Percentiles rank a stretch among this genome's conserved stretches.
phyloP scores from a whole-genome alignment of 352 stramenopile genomes.

The Phytophthora colocasiae region DNA sequence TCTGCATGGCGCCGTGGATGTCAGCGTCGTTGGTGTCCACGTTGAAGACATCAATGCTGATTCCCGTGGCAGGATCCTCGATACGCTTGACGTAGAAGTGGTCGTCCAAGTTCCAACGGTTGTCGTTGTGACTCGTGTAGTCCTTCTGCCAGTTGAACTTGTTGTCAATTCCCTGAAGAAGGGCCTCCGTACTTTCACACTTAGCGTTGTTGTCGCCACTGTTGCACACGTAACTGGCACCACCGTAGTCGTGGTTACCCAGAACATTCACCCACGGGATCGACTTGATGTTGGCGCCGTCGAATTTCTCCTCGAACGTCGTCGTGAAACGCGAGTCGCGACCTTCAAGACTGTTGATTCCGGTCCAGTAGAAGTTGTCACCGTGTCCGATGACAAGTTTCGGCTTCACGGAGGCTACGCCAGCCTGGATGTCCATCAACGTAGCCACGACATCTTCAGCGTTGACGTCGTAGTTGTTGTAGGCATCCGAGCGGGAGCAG shows the following conservation, averaged over 20 bases:
- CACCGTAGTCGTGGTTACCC: slow-evolving; percentile 39
- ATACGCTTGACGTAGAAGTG: slow-evolving; percentile 15
- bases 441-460: slow-evolving; percentile 28
- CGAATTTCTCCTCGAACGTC: slow-evolving; percentile 28
- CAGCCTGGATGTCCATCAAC: slow-evolving; percentile 30
- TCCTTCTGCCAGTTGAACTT: slow-evolving; percentile 21
- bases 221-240: slow-evolving; percentile 25
- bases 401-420: slow-evolving; percentile 6
- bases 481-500: slow-evolving; percentile 14
- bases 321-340: slow-evolving; percentile 22
- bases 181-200: slow-evolving; percentile 5
- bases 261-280: slow-evolving; percentile 20
- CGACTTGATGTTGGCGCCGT: slow-evolving; percentile 19
- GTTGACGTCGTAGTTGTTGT: slow-evolving; percentile 33
- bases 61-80: neutral
- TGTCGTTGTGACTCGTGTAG: slow-evolving; percentile 16
- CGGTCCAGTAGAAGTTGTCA: slow-evolving; percentile 40
- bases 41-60: slow-evolving; percentile 22
- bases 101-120: slow-evolving; percentile 14
- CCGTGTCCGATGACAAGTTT: slow-evolving; percentile 29
- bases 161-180: slow-evolving; percentile 18
- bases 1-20: slow-evolving; percentile 8
- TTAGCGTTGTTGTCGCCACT: slow-evolving; percentile 3
- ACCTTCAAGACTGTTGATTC: slow-evolving; percentile 22
- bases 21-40: slow-evolving; percentile 20